These are phyloP conservation scores for Boeremia exigua DNA, from an alignment of 2,329 filamentous ascomycete genomes.

Conservation along the genomic window DNA sequence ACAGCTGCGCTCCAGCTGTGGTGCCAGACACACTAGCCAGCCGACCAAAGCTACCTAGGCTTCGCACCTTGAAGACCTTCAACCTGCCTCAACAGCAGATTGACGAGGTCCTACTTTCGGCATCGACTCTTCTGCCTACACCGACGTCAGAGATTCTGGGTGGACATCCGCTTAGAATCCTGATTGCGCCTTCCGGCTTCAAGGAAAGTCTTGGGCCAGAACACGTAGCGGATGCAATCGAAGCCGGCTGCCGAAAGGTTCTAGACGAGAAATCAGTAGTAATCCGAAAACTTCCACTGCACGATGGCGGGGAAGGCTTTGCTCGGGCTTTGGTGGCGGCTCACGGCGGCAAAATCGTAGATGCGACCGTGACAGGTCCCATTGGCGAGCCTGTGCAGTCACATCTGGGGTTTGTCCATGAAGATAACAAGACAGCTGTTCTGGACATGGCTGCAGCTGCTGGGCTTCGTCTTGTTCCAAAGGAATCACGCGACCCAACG, in stretches of 20 bases:
- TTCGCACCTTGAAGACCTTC: conserved; percentile 31
- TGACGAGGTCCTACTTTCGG: conserved; percentile 25
- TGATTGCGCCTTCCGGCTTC: conserved; percentile 62
- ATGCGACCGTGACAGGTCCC: conserved; percentile 53
- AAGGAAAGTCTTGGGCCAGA: conserved; percentile 60
- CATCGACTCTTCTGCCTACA: conserved; percentile 24
- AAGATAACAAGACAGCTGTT: conserved; percentile 51
- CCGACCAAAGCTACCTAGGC: conserved; percentile 24
- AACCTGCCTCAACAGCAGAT: conserved; percentile 24
- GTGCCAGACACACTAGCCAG: conserved; percentile 6
- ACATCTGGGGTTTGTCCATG: conserved; percentile 55
- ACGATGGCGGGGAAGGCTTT: conserved; percentile 62
- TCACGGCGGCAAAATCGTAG: conserved; percentile 50
- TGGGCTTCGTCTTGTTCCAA: conserved; percentile 58
- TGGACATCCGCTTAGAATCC: conserved; percentile 43
- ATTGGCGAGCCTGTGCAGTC: conserved; percentile 52
- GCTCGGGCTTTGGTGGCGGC: conserved; percentile 54
- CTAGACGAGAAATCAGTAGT: conserved; percentile 47
- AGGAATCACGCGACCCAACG: conserved; percentile 53
- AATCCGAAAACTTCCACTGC: conserved; percentile 58
- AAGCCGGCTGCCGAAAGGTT: conserved; percentile 55
- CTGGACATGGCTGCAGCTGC: conserved; percentile 62
- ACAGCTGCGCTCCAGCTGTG: conserved; percentile 4
- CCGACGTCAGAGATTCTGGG: conserved; percentile 30
- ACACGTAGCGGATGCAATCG: conserved; percentile 59